Conservation (phyloP, 148 eudicot species). For the Talinum fruticosum region DNA sequence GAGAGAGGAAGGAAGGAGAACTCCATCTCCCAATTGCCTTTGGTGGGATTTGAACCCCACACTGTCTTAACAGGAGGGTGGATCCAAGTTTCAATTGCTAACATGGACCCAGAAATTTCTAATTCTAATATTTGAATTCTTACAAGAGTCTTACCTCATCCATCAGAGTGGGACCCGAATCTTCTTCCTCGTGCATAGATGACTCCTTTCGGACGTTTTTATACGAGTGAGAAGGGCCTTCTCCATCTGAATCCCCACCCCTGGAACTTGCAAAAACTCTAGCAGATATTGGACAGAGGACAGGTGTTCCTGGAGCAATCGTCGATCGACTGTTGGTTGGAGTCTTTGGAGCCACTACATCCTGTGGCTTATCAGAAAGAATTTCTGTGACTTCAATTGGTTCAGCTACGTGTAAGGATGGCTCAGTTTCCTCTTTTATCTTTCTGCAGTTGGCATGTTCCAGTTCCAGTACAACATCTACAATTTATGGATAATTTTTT, state of each 20-base stretch:
- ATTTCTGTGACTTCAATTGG: conserved; percentile 29
- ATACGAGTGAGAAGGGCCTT: conserved; percentile 32
- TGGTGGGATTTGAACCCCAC: neutral
- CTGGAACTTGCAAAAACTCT: conserved; percentile 31
- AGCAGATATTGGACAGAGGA: conserved; percentile 38
- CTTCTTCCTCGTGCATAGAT: conserved; percentile 27
- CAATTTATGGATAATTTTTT: conserved; percentile 6
- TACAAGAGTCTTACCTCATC: conserved; percentile 47
- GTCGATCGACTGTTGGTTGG: conserved; percentile 30
- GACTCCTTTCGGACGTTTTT: conserved; percentile 30
- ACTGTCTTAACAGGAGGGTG: neutral
- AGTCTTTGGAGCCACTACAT: conserved; percentile 22
- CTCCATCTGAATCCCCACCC: conserved; percentile 40
- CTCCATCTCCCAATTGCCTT: too few relatives aligned
- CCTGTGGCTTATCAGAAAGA: conserved; percentile 25
- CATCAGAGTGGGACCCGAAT: conserved; percentile 28
- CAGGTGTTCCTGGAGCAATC: conserved; percentile 78
- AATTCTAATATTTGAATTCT: neutral
- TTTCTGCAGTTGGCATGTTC: conserved; percentile 15
- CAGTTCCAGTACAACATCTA: conserved; percentile 41
- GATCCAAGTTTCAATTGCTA: too few relatives aligned
- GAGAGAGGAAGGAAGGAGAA: too few relatives aligned
- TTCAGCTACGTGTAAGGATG: conserved; percentile 16
- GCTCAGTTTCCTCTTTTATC: conserved; percentile 17
- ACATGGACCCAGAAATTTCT: neutral